Evolutionary conservation across 805 yeast species (phyloP), one percentile per base, ranked within the genome.

Genomic region (Candida boidinii): DNA sequence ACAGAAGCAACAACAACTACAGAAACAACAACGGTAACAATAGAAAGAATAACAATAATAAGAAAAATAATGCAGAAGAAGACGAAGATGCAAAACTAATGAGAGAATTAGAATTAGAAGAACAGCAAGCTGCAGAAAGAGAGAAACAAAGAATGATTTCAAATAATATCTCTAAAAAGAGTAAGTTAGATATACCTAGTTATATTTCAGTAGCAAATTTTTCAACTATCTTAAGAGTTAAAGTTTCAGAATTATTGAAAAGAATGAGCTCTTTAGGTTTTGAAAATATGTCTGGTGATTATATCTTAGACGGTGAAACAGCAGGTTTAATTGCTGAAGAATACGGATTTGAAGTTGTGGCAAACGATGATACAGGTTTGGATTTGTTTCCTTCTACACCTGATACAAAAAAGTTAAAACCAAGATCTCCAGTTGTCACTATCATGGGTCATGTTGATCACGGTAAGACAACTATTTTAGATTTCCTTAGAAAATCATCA

Each of bases 401-500:
- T 26, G 67, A 67, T 19, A 49, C 53, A n/a, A 57, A 60, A 6
- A 48, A 57, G 16, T 53, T 80, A 41, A 74, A 72, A 28, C 66
- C 77, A 6, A 64, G 97, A 42, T 87, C 98, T 0, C 98, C 98
- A 0, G 80, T 92, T 17, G 96, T 92, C 5, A 88, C 98, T 0
- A 84, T 92, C 33, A 92, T 92, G 97, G 98, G 98, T 3, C 98
- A 92, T 55, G 98, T 92, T 20, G 98, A 92, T 56, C 98, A 92
- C 51, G 98, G 98, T 2, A 92, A 92, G 54, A 92, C 98, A 2
- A 90, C 98, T 0, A 79, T 92, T 39, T 67, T 92, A 35, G 98
- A 92, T 54, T 74, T 76, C 48, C 62, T 92, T 46, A 68, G 97
- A 28, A 86, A 84, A 43, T 81, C 95, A 0, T 74, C 88, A 0